These are phyloP conservation scores for Teratosphaeria epicoccoides DNA, from an alignment of 2,329 filamentous ascomycete species.

Conservation along the genomic window DNA sequence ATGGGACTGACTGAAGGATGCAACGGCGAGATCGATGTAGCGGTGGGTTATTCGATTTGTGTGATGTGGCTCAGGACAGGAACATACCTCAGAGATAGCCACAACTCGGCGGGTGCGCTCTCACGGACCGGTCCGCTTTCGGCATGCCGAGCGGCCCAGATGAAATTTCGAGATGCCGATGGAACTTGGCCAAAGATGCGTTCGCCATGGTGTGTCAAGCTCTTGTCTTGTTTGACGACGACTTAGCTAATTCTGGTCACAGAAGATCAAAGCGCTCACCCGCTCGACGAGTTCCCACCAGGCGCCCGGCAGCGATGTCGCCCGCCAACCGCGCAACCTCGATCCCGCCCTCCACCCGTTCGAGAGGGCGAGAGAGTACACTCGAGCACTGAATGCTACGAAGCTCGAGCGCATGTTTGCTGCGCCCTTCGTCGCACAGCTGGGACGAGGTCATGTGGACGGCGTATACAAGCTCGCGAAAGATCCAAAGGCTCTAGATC, in stretches of 20 bases:
- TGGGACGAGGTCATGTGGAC: conserved; percentile 85
- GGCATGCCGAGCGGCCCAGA: background rate
- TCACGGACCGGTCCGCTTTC: background rate
- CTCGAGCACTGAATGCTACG: conserved; percentile 67
- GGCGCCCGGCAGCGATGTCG: conserved; percentile 54
- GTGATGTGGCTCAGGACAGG: background rate
- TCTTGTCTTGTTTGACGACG: background rate
- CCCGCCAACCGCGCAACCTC: conserved; percentile 58
- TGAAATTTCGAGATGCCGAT: background rate
- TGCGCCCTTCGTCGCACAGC: conserved; percentile 70
- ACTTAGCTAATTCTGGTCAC: background rate
- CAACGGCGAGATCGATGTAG: background rate
- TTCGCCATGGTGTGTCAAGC: background rate
- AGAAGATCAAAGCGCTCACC: conserved; percentile 56
- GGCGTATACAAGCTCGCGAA: conserved; percentile 48
- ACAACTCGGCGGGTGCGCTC: background rate
- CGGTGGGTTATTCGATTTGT: background rate
- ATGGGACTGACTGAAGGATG: background rate
- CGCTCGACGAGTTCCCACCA: conserved; percentile 55
- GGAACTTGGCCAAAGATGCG: background rate
- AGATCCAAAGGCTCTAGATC: conserved; percentile 37
- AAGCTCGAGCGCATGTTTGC: conserved; percentile 92
- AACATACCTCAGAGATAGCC: background rate
- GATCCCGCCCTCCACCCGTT: conserved; percentile 84
- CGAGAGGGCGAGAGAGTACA: conserved; percentile 80